phyloP scores from a whole-genome alignment of 768 basidiomycete genomes.

The Lyophyllum shimeji region DNA sequence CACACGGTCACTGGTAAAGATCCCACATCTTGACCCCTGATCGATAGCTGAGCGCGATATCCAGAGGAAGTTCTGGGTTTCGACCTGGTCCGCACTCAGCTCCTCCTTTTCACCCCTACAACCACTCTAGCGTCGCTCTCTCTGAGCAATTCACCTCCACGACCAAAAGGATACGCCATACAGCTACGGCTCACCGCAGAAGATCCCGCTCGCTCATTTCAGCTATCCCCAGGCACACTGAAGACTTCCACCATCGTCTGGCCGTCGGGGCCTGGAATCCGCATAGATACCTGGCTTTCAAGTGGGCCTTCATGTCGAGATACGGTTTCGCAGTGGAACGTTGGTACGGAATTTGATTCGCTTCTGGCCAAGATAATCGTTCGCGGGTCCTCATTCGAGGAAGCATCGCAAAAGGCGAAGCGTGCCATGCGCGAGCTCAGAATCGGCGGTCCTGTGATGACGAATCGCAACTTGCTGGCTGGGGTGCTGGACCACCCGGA shows the following conservation, averaged over 20 bases:
- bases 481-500: constrained; percentile 31
- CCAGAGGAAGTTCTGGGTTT: constrained; percentile 87
- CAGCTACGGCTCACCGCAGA: constrained; percentile 92
- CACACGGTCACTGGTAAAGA: constrained; percentile 81
- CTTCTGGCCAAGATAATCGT: constrained; percentile 85
- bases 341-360: constrained; percentile 83
- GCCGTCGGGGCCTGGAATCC: constrained; percentile 85
- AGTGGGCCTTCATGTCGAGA: constrained; percentile 55
- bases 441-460: constrained; percentile 53
- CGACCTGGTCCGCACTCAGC: constrained; percentile 87
- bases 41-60: not conserved
- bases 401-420: constrained; percentile 79
- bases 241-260: constrained; percentile 64
- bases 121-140: constrained; percentile 72
- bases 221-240: constrained; percentile 83
- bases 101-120: constrained; percentile 75
- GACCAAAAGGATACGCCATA: constrained; percentile 74
- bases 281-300: constrained; percentile 84
- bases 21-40: not conserved
- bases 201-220: constrained; percentile 72
- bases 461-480: constrained; percentile 30
- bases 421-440: constrained; percentile 82
- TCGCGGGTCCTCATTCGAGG: constrained; percentile 78
- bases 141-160: constrained; percentile 64
- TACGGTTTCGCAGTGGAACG: constrained; percentile 23